Evolutionary conservation across 176 grass and related monocot genomes (phyloP), one percentile per base, ranked within the genome.

Genomic region (Typha latifolia): DNA sequence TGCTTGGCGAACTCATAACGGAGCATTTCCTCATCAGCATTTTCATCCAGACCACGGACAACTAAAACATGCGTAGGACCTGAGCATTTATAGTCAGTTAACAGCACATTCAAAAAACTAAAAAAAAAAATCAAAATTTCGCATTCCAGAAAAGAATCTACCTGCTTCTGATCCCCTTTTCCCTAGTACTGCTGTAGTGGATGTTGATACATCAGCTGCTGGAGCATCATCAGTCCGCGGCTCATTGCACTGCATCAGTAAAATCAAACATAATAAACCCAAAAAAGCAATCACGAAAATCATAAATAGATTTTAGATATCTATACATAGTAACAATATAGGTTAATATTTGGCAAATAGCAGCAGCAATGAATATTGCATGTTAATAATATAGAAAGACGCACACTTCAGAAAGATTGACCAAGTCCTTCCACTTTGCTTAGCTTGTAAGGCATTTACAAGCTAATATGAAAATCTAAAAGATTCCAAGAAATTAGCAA

Each of bases 51-150:
- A 21, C 94, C 94, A 66, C 94, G 94, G 64, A 99, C 84, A 70
- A 99, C 94, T 84, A 99, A 87, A 79, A 99, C 94, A 99, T 99
- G 94, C 61, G 94, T 99, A 76, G 86, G 89, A 61, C 86, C 94
- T 99, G 74, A 20, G 32, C 59, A 68, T 50, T 75, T 55, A 52
- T 61, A 64, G 48, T 80, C 51, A 74, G 71, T 66, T 27, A 68
- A 65, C 37, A 51, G 7, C 37, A 75, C 5, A 55, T 50, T 37
- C 50, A 82, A 64, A 72, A 34, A 21, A 57, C 15, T 64, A 72
- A 67, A 23, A 72, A 12, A 72, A 67, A 23, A 72, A 12, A 73
- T 14, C 64, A 21, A 59, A 83, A 74, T 69, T 65, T 64, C 64
- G 12, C 62, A 66, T 14, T 15, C 29, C 73, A 52, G 66, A 64